Base-by-base conservation (phyloP, 495 filamentous ascomycete species). In the Trichoderma asperelloides region DNA sequence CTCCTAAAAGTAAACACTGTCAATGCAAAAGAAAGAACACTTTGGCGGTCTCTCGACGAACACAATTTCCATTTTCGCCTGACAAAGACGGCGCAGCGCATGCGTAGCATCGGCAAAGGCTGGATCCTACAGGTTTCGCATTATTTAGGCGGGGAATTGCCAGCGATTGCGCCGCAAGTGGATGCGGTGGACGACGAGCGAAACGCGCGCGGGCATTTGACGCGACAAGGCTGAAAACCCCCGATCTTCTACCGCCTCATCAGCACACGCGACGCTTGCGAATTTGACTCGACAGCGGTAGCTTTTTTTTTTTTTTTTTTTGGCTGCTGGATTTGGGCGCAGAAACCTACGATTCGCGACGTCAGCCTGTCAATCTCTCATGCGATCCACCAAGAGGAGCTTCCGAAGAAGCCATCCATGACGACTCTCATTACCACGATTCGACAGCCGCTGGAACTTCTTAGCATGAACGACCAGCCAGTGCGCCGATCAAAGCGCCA, bases 381-480 rank as follows among this genome's bases (percentile, higher is more conserved):
- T 60, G 55, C 55, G 55, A 60, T 60, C 55, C 25, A 60, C 27
- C n/a, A 18, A 60, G 55, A 30, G 27, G 23, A 60, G 55, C 55
- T 65, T 45, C 39, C 64, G 64, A 65, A 43, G 43, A 30, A 47
- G 64, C 72, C 79, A 76, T 85, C 83, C 81, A 86, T 86, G 84
- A 85, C 84, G 82, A 86, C 83, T 73, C 77, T 86, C 77, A 78
- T 86, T 74, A 80, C 78, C 74, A 80, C 78, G 73, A 82, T 79
- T 70, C 84, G 82, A 70, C 80, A 80, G 74, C 82, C 84, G 74
- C 76, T 85, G 77, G 79, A 84, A 78, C 78, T 80, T 71, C 75
- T 85, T 79, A 85, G 80, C 80, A 86, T 85, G 82, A 85, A 77
- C 78, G 82, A 82, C 77, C 80, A 80, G 77, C 75, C 82, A 73